Percentiles rank a stretch among this genome's conserved stretches.
Evolutionary conservation across 441 rosid species (phyloP).

Genomic region (Croton setiger): DNA sequence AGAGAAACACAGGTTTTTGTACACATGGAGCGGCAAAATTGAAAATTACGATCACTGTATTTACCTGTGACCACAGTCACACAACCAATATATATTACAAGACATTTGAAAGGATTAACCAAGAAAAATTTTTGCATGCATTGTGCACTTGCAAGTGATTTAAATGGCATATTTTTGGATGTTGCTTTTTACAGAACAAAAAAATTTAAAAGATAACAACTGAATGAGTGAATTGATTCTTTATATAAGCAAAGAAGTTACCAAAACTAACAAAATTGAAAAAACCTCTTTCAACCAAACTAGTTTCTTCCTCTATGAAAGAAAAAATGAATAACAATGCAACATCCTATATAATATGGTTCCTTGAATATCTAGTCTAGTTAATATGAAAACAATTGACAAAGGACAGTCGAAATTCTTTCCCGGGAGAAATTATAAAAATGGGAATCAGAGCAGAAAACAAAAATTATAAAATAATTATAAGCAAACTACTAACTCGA

Average conservation of each 20-base stretch:
- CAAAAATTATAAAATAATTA: background rate
- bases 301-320: background rate
- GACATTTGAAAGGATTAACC: background rate
- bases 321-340: background rate
- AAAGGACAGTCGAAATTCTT: too few species aligned
- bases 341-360: background rate
- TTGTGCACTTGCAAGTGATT: background rate
- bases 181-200: background rate
- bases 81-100: background rate
- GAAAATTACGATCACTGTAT: slow-evolving; percentile 22
- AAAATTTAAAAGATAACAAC: background rate
- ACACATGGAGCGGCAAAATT: slow-evolving; percentile 18
- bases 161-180: background rate
- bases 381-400: too few species aligned
- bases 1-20: slow-evolving; percentile 23
- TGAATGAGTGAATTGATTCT: background rate
- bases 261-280: background rate
- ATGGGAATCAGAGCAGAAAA: background rate
- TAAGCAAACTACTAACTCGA: background rate
- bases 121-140: background rate
- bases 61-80: slow-evolving; percentile 24
- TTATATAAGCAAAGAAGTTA: background rate
- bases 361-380: background rate
- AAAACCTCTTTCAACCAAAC: background rate
- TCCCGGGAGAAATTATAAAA: background rate